Evolutionary conservation across 768 basidiomycete species (phyloP).

Genomic region (Heimioporus sp.): DNA sequence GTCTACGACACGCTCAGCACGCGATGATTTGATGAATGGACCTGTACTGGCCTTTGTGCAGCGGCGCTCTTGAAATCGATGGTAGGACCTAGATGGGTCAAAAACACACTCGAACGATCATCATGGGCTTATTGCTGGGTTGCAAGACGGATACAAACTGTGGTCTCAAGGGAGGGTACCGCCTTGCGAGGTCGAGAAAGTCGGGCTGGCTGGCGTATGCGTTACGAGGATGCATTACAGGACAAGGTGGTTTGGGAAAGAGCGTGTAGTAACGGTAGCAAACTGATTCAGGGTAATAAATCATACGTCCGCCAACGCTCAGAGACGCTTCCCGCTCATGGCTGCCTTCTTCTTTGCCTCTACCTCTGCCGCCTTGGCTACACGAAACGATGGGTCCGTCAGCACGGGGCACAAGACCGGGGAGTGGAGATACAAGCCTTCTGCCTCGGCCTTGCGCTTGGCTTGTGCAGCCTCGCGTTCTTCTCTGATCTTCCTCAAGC

Average conservation of each 20-base stretch:
- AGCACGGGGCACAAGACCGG: neutral
- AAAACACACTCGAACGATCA: conserved; percentile 22
- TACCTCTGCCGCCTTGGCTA: conserved; percentile 64
- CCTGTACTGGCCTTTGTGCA: conserved; percentile 57
- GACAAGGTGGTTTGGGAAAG: neutral
- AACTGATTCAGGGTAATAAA: neutral
- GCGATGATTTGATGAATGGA: neutral
- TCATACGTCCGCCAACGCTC: conserved; percentile 34
- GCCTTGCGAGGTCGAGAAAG: conserved; percentile 55
- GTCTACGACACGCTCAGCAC: conserved; percentile 40
- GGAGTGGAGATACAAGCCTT: conserved; percentile 49
- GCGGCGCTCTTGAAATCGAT: conserved; percentile 77
- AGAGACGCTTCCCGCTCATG: conserved; percentile 25
- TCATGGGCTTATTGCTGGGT: neutral
- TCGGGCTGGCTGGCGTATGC: conserved; percentile 49
- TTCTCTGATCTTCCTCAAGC: conserved; percentile 80
- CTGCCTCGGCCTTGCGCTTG: conserved; percentile 84
- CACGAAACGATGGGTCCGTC: neutral
- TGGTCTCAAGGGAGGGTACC: conserved; percentile 53
- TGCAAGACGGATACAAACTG: conserved; percentile 40
- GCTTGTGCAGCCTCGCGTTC: conserved; percentile 88
- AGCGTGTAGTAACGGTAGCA: too few species aligned
- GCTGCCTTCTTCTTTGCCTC: conserved; percentile 57
- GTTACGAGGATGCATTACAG: conserved; percentile 47
- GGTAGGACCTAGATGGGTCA: conserved; percentile 31